A percentile compares a stretch with the other conserved stretches of the same genome.
Evolutionary conservation across 2,329 filamentous ascomycete genomes (phyloP).

Genomic region (Pseudocercospora eumusae): DNA sequence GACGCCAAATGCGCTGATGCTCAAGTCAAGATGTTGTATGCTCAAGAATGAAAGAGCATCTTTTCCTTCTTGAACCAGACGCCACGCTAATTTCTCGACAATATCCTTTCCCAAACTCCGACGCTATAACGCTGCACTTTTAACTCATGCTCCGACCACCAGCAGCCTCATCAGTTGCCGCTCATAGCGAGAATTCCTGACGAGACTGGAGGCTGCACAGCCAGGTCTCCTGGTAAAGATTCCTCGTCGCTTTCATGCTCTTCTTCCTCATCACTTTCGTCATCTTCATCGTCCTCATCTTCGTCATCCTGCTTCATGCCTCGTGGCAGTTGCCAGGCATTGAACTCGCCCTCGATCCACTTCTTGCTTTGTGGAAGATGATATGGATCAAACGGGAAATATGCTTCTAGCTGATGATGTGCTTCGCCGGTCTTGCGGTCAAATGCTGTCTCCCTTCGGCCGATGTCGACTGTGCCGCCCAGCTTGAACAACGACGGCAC

Average conservation of each 20-base stretch:
- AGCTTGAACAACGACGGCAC: constrained; percentile 55
- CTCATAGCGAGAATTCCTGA: constrained; percentile 21
- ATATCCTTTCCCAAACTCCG: constrained; percentile 16
- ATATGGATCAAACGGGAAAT: constrained; percentile 98
- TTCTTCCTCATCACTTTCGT: constrained; percentile 46
- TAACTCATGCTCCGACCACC: constrained; percentile 14
- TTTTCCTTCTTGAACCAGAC: constrained; percentile 28
- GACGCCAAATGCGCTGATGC: constrained; percentile 19
- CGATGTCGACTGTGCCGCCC: constrained; percentile 47
- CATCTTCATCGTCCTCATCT: constrained; percentile 51
- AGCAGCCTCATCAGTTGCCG: constrained; percentile 13
- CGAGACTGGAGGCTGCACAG: constrained; percentile 19
- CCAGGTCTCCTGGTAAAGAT: constrained; percentile 31
- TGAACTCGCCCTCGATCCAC: constrained; percentile 84
- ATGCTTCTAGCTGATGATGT: constrained; percentile 83
- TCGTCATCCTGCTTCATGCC: constrained; percentile 60
- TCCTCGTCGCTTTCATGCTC: constrained; percentile 38
- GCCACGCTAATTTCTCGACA: constrained; percentile 20
- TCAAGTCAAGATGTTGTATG: constrained; percentile 28
- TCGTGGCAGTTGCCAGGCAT: constrained; percentile 74
- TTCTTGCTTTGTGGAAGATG: constrained; percentile 81
- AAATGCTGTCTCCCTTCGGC: constrained; percentile 58
- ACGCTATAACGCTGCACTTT: constrained; percentile 23
- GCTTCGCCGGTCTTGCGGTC: constrained; percentile 66
- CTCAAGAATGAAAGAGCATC: constrained; percentile 21